Conservation (phyloP, 345 rosid genomes). For the Arabidopsis suecica region DNA sequence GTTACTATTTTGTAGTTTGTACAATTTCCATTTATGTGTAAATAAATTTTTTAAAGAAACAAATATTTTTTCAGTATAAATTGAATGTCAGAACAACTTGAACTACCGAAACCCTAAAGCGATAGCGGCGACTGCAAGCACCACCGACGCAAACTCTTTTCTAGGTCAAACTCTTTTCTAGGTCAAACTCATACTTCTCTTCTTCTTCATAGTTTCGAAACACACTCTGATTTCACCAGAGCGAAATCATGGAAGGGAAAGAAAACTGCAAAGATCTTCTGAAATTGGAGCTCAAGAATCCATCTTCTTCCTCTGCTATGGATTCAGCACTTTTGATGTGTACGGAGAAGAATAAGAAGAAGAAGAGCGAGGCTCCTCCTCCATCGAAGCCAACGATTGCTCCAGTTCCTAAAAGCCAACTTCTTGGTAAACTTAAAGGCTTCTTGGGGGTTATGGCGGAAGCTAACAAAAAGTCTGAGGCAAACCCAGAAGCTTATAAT, state of each 20-base stretch:
- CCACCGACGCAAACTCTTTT: not conserved
- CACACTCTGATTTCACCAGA: not conserved
- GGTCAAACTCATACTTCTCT: conserved; percentile 6
- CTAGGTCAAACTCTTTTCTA: conserved; percentile 1
- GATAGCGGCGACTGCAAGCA: conserved; percentile 26
- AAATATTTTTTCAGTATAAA: not conserved
- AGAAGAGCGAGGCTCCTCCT: conserved; percentile 15
- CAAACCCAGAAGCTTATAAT: conserved; percentile 60
- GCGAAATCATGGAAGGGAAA: conserved; percentile 28
- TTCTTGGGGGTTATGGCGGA: conserved; percentile 75
- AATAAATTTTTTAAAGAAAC: not conserved
- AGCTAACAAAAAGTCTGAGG: conserved; percentile 69
- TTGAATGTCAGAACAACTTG: not conserved
- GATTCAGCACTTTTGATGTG: conserved; percentile 29
- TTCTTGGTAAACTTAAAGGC: conserved; percentile 72
- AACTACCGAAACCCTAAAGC: conserved; percentile 38
- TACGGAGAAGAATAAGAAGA: conserved; percentile 1
- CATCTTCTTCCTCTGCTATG: conserved; percentile 27
- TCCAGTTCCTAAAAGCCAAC: conserved; percentile 67
- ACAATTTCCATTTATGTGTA: not conserved
- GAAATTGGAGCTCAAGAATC: conserved; percentile 36
- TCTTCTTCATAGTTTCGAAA: not conserved
- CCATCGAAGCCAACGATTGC: conserved; percentile 50
- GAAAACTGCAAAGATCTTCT: conserved; percentile 35
- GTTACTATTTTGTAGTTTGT: not conserved